These are phyloP conservation scores for Leptoxyphium fumago DNA, from an alignment of 2,329 filamentous ascomycete genomes.

Conservation along the genomic window DNA sequence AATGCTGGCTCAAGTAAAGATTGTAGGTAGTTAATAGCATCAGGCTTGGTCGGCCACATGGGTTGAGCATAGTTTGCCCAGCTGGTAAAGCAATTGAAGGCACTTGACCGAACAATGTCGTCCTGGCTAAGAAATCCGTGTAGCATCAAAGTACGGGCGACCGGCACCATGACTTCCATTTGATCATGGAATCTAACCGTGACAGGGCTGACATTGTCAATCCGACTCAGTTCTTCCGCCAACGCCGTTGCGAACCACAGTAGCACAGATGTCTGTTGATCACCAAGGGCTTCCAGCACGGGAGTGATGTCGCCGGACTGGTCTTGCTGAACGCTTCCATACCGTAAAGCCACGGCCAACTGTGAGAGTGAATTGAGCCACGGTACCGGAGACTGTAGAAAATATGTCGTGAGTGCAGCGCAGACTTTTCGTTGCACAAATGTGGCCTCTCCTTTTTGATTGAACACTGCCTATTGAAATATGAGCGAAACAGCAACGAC, in stretches of 20 bases:
- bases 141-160: slow-evolving; percentile 34
- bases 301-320: slow-evolving; percentile 27
- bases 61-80: slow-evolving; percentile 64
- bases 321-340: slow-evolving; percentile 23
- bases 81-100: slow-evolving; percentile 27
- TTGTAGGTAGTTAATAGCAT: slow-evolving; percentile 44
- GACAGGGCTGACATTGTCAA: slow-evolving; percentile 38
- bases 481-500: not conserved
- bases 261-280: slow-evolving; percentile 39
- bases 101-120: slow-evolving; percentile 10
- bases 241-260: slow-evolving; percentile 52
- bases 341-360: slow-evolving; percentile 13
- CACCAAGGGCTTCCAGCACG: slow-evolving; percentile 32
- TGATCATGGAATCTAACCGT: slow-evolving; percentile 33
- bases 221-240: slow-evolving; percentile 53
- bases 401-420: slow-evolving; percentile 62
- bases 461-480: not conserved
- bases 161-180: slow-evolving; percentile 37
- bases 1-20: slow-evolving; percentile 46
- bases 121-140: not conserved
- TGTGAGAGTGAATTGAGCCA: slow-evolving; percentile 48
- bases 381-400: slow-evolving; percentile 51
- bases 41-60: slow-evolving; percentile 41
- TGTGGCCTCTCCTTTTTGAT: slow-evolving; percentile 8
- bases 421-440: slow-evolving; percentile 56